phyloP scores from a whole-genome alignment of 352 stramenopile species.

The Pythium chondricola region DNA sequence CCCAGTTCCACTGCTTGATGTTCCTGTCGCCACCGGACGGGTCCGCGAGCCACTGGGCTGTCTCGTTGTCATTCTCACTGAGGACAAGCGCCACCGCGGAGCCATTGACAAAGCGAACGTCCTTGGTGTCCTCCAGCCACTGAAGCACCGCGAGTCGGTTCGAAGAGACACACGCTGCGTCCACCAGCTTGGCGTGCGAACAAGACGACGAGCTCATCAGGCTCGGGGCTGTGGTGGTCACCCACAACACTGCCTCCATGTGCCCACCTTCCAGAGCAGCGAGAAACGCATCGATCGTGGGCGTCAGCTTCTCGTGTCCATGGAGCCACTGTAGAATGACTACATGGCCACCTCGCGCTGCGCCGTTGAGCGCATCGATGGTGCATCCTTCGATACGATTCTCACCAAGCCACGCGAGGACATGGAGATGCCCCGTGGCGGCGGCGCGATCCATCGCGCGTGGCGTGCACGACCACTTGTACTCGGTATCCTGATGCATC shows the following conservation, averaged over 20 bases:
- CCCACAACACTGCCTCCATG: not conserved
- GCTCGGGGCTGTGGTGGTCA: not conserved
- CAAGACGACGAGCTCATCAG: not conserved
- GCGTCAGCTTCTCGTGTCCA: not conserved
- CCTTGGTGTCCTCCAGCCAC: not conserved
- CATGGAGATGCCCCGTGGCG: slow-evolving; percentile 16
- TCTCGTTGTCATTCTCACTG: not conserved
- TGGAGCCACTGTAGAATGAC: slow-evolving; percentile 3
- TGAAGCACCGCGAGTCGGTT: slow-evolving; percentile 5
- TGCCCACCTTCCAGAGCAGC: slow-evolving; percentile 8
- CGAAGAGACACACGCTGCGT: slow-evolving; percentile 1
- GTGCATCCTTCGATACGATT: slow-evolving; percentile 7
- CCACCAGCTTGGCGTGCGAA: not conserved
- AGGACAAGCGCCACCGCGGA: not conserved
- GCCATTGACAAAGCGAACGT: slow-evolving; percentile 2
- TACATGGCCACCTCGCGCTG: slow-evolving; percentile 5
- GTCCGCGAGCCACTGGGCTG: slow-evolving; percentile 6
- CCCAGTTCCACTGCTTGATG: slow-evolving; percentile 8
- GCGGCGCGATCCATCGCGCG: slow-evolving; percentile 14
- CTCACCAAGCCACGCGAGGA: slow-evolving; percentile 26
- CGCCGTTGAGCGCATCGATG: slow-evolving; percentile 1
- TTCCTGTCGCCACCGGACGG: slow-evolving; percentile 2
- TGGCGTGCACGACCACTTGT: slow-evolving; percentile 8
- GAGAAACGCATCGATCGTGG: slow-evolving; percentile 1
- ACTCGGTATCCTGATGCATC: slow-evolving; percentile 6